Conservation (phyloP, 768 basidiomycete species). For the Boletales sp. region DNA sequence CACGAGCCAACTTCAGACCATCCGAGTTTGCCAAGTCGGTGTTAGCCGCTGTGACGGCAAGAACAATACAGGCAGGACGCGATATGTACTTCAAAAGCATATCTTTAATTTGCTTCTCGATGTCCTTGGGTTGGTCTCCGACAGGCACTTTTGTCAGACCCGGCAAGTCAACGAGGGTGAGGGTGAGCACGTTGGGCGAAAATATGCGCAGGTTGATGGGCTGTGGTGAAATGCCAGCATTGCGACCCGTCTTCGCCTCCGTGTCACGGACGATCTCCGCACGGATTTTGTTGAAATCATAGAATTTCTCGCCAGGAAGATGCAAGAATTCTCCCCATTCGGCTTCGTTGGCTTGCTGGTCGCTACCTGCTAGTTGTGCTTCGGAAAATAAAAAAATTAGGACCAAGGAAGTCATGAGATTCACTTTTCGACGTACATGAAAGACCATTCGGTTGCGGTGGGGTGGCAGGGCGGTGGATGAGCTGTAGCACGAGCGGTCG, state of each 20-base stretch:
- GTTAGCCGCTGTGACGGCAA: conserved; percentile 95
- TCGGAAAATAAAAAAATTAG: background rate
- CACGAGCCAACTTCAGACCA: conserved; percentile 91
- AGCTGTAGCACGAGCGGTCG: conserved; percentile 96
- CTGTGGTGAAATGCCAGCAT: conserved; percentile 94
- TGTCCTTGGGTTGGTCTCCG: conserved; percentile 94
- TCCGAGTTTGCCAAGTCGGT: conserved; percentile 98
- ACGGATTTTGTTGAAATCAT: conserved; percentile 95
- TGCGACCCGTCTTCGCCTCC: conserved; percentile 97
- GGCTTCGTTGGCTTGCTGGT: conserved; percentile 81
- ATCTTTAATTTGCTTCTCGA: conserved; percentile 95
- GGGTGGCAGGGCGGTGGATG: conserved; percentile 71
- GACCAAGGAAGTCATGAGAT: background rate
- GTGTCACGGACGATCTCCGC: conserved; percentile 97
- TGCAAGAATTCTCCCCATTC: conserved; percentile 99
- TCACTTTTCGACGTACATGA: conserved; percentile 34
- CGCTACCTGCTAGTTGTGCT: conserved; percentile 42
- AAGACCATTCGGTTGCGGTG: conserved; percentile 41
- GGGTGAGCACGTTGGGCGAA: conserved; percentile 94
- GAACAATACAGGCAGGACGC: conserved; percentile 92
- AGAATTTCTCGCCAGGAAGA: conserved; percentile 95
- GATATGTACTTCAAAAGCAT: conserved; percentile 96
- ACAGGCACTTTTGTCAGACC: conserved; percentile 95
- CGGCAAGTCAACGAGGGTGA: conserved; percentile 96
- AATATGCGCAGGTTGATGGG: conserved; percentile 98